Percentiles rank a stretch among this genome's conserved stretches.
These are phyloP conservation scores for Letharia lupina DNA, from an alignment of 495 filamentous ascomycete genomes.

Conservation along the genomic window DNA sequence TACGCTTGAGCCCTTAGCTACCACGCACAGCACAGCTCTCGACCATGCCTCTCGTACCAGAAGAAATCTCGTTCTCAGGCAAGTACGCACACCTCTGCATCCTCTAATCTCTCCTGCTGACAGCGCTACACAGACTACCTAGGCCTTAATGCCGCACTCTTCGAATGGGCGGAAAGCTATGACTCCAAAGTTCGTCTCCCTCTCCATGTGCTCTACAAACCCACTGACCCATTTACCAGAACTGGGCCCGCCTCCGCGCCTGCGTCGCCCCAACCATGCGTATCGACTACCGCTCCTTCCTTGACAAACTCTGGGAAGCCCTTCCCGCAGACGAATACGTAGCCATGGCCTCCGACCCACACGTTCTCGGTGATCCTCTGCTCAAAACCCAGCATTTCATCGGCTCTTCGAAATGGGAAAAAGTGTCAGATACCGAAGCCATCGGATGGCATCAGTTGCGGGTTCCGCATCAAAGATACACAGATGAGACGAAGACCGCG, in stretches of 20 bases:
- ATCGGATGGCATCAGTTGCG: conserved; percentile 70
- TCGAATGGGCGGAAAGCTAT: conserved; percentile 80
- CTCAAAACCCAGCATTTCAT: conserved; percentile 73
- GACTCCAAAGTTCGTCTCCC: conserved; percentile 45
- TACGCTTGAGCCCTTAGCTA: neutral
- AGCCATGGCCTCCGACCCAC: conserved; percentile 55
- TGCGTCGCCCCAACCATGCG: conserved; percentile 59
- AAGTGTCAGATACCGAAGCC: conserved; percentile 56
- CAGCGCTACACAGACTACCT: conserved; percentile 9
- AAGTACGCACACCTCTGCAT: neutral
- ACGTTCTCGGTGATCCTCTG: conserved; percentile 60
- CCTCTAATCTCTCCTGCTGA: neutral
- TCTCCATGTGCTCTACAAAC: neutral
- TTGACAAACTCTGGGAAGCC: conserved; percentile 60
- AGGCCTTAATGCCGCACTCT: conserved; percentile 27
- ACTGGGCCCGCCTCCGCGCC: conserved; percentile 62
- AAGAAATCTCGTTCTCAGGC: conserved; percentile 18
- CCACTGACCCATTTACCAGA: conserved; percentile 31
- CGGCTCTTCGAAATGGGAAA: conserved; percentile 64
- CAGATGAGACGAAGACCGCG: conserved; percentile 16
- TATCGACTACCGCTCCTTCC: conserved; percentile 69
- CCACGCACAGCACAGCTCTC: neutral
- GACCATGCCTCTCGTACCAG: conserved; percentile 17
- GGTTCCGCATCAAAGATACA: conserved; percentile 52
- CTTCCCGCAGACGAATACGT: conserved; percentile 68